Percentiles rank a stretch among this genome's conserved stretches.
phyloP scores from a whole-genome alignment of 2,329 filamentous ascomycete genomes.

The Elsinoe necatrix region DNA sequence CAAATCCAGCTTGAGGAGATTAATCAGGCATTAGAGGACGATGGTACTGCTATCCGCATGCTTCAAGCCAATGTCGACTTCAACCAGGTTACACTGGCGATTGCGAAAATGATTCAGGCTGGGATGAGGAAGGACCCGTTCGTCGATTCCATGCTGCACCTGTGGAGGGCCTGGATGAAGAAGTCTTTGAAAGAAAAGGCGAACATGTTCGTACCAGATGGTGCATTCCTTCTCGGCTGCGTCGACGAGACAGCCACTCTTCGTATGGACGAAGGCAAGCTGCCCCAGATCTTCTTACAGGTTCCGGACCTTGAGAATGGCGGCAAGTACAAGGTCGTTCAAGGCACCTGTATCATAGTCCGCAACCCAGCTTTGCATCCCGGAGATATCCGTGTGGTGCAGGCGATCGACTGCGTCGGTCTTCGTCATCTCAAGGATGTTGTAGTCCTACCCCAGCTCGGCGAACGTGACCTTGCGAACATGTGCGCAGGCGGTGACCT shows the following conservation, averaged over 20 bases:
- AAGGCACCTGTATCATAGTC: constrained; percentile 73
- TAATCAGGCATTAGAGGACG: constrained; percentile 59
- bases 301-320: constrained; percentile 46
- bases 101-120: constrained; percentile 68
- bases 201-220: constrained; percentile 69
- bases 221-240: constrained; percentile 80
- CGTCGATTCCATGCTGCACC: constrained; percentile 62
- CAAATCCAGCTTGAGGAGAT: constrained; percentile 59
- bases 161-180: constrained; percentile 85
- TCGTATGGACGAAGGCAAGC: constrained; percentile 38
- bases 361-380: constrained; percentile 91
- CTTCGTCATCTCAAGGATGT: constrained; percentile 74
- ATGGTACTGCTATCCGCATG: constrained; percentile 55
- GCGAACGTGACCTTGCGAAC: constrained; percentile 75
- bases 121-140: constrained; percentile 88
- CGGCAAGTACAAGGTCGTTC: constrained; percentile 55
- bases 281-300: constrained; percentile 88
- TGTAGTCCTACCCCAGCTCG: constrained; percentile 75
- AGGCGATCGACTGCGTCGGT: constrained; percentile 66
- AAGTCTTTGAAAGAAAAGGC: constrained; percentile 91
- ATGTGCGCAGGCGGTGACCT: constrained; percentile 97
- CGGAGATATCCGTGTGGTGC: constrained; percentile 81
- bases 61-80: constrained; percentile 73
- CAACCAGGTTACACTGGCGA: constrained; percentile 66
- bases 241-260: constrained; percentile 75